Evolutionary conservation across 331 rosid genomes (phyloP), one percentile per base, ranked within the genome.

Genomic region (Acacia concinna): DNA sequence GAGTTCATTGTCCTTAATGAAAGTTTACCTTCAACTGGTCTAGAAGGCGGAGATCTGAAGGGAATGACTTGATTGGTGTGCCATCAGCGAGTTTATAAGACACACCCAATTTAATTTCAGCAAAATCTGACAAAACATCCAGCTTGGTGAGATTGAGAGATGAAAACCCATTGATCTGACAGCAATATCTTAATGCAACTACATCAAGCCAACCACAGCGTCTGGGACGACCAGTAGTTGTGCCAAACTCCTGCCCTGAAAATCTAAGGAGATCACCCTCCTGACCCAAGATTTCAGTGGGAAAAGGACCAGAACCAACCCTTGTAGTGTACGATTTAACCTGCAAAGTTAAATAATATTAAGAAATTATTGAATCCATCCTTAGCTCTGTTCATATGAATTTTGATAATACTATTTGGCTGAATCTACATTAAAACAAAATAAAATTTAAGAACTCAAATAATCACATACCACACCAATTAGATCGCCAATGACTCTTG

Each of bases 121-220:
- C 64, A 75, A 91, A 83, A 37, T 85, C 93, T 1, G 91, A 91
- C 71, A 91, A 71, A 57, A 91, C 93, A 38, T 89, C 96, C 11
- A 89, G 91, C 62, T 91, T 91, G 8, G 93, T 89, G 81, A 91
- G 93, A 82, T 91, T 91, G 38, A 91, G 85, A 41, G 96, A 84
- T 34, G 96, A 87, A 70, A 89, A 78, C 4, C 93, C 96, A 71
- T 91, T 91, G 47, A 91, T 88, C 84, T 87, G 91, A 74, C 91
- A 87, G 81, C 86, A 84, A 75, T 72, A 91, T 79, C 81, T 87
- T 8, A 89, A 79, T 7, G 93, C 87, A 46, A 87, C 93, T 44
- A 91, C 64, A 79, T 89, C 93, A 62, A 89, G 96, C 96, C 93
- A 91, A 56, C 96, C 93, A 67, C 96, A 91, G 13, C 93, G 91